Evolutionary conservation across 768 basidiomycete genomes (phyloP).

Genomic region (Cubamyces lactineus): DNA sequence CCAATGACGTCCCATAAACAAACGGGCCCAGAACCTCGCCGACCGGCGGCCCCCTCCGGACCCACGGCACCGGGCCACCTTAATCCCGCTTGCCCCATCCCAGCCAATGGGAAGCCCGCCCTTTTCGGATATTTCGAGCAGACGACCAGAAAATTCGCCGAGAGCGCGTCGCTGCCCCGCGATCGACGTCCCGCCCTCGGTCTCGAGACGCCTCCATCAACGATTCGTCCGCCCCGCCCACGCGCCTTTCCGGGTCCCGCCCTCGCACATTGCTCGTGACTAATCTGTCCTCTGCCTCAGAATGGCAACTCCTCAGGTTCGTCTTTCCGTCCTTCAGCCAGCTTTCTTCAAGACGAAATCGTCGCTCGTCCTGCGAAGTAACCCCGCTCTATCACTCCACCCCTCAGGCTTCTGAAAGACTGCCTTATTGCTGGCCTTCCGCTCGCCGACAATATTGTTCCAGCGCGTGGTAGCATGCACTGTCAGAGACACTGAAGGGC

Average conservation of each 20-base stretch:
- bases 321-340: neutral
- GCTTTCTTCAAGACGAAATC: neutral
- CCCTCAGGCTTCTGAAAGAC: neutral
- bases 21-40: neutral
- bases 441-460: too few species aligned
- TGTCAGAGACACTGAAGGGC: too few species aligned
- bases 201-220: too few species aligned
- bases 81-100: neutral
- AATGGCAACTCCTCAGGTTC: constrained; percentile 5
- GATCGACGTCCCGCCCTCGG: neutral
- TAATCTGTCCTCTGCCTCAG: neutral
- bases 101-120: neutral
- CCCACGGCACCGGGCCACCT: neutral
- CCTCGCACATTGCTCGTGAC: neutral
- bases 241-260: too few species aligned
- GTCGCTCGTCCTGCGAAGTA: neutral
- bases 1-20: constrained; percentile 8
- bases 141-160: neutral
- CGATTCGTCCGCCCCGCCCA: neutral
- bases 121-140: neutral
- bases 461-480: too few species aligned
- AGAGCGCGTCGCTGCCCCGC: neutral
- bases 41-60: neutral
- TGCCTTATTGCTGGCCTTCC: neutral
- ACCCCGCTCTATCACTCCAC: too few species aligned